Conservation (phyloP, 805 yeast species). For the Yarrowia alimentaria region DNA sequence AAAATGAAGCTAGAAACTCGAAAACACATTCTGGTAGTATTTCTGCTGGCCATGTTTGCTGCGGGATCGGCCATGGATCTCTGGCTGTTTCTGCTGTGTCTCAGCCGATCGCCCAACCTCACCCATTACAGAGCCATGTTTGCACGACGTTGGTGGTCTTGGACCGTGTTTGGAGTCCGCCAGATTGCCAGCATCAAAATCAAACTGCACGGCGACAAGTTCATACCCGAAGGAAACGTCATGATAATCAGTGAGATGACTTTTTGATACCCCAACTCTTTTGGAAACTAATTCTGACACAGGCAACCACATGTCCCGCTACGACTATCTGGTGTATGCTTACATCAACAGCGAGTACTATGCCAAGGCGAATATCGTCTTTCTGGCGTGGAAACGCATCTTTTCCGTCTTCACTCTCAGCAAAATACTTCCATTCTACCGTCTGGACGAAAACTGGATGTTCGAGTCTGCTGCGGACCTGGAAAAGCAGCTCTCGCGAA, state of each 20-base stretch:
- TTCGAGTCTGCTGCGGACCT: slow-evolving; percentile 30
- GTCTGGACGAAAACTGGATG: slow-evolving; percentile 37
- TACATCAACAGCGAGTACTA: background rate
- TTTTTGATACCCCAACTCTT: slow-evolving; percentile 43
- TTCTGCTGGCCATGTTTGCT: slow-evolving; percentile 15
- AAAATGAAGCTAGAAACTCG: slow-evolving; percentile 3
- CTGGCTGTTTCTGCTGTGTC: background rate
- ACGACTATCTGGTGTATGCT: slow-evolving; percentile 8
- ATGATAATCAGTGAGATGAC: slow-evolving; percentile 35
- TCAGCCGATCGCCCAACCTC: slow-evolving; percentile 10
- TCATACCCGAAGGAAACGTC: slow-evolving; percentile 20
- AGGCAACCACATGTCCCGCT: slow-evolving; percentile 15
- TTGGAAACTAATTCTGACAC: slow-evolving; percentile 31
- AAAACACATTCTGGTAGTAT: slow-evolving; percentile 1
- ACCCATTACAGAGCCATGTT: slow-evolving; percentile 9
- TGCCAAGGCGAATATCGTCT: slow-evolving; percentile 1
- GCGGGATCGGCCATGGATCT: slow-evolving; percentile 6
- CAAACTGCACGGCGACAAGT: slow-evolving; percentile 10
- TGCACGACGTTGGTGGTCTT: slow-evolving; percentile 21
- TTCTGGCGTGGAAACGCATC: slow-evolving; percentile 33
- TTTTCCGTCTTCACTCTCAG: slow-evolving; percentile 31
- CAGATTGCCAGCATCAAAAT: slow-evolving; percentile 9
- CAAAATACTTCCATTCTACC: slow-evolving; percentile 29
- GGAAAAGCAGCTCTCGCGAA: slow-evolving; percentile 29
- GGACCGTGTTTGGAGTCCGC: background rate